Base-by-base conservation (phyloP, 2,329 filamentous ascomycete genomes). In the Ophiosphaerella narmari region DNA sequence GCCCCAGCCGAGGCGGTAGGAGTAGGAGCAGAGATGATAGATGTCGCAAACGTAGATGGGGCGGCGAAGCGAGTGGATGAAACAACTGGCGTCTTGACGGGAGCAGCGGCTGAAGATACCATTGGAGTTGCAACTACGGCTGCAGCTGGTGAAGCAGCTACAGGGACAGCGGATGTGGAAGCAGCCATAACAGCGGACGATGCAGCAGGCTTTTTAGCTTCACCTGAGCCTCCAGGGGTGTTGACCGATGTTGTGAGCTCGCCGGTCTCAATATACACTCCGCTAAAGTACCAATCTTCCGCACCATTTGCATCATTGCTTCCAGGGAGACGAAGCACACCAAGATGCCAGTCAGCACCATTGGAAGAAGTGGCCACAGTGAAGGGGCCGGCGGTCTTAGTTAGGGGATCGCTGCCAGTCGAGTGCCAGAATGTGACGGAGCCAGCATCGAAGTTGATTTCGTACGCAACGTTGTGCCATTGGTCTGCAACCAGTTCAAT, bases 381-480 rank as follows among this genome's bases (percentile, higher is more conserved):
- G 40, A 90, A 79, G 1, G 86, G 83, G 11, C 80, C 78, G 9
- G 86, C 85, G 1, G 81, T 81, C 65, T 83, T 78, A 47, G 73
- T 78, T 39, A 90, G 74, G 12, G 80, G 74, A 24, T 81, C 79
- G 13, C 77, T 75, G 38, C 85, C 86, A 29, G 83, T 86, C 1
- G 85, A 88, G 72, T 89, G 85, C 81, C 86, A 89, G 73, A 90
- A 85, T 5, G 82, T 82, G 18, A 90, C 86, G 2, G 79, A 84
- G 55, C 79, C 75, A 26, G 76, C 80, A 31, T 73, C 73, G 61
- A 90, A 91, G 75, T 90, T 78, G 52, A 89, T 88, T 66, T 86
- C 86, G 65, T 89, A 90, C 40, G 87, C 87, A 62, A 89, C 79
- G 69, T 91, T 91, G 72, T 90, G 87, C 87, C 87, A 90, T 13